Evolutionary conservation across 371 early-diverging fungal species (phyloP), one percentile per base, ranked within the genome.

Genomic region (Apophysomyces variabilis): DNA sequence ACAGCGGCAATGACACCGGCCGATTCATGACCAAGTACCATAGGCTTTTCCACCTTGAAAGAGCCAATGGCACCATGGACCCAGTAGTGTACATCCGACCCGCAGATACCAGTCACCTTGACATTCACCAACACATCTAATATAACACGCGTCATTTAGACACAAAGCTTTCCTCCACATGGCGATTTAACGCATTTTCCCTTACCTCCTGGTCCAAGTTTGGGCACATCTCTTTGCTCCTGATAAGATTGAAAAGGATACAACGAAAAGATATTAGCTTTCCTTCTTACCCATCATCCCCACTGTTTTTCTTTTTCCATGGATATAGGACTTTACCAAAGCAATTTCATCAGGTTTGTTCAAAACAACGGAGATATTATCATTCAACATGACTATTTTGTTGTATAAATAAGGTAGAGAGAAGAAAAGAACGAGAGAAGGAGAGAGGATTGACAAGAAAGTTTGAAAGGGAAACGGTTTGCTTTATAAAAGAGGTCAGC

Each of bases 1-100:
- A 82, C 78, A 38, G 85, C 78, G 7, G 83, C 77, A 38, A 93
- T 79, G 18, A 80, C 72, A 68, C 92, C 92, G 46, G 92, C 79
- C 18, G 92, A 89, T 74, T 92, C 92, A 69, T 94, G 94, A 32
- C 95, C 94, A 16, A 88, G 80, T n/a, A 93, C 85, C 71, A 88
- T 86, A 11, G 93, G 93, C 3, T 60, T 72, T 32, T 78, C 67
- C 16, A 77, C 56, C 21, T 75, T 64, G 50, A 83, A 83, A 43
- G 74, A 69, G 26, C 83, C 83, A 67, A 83, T 79, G 39, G 74
- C 71, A 38, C 83, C 83, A 43, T 80, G 79, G 5, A 70, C 72
- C 80, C 80, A 83, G 66, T 83, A 83, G 61, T 83, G 83, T 9
- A 83, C 79, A 60, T 83, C 83, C 6, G 79, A 79, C 6, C 83